Evolutionary conservation across 2,329 filamentous ascomycete genomes (phyloP), one percentile per base, ranked within the genome.

Genomic region (Cordyceps militaris): DNA sequence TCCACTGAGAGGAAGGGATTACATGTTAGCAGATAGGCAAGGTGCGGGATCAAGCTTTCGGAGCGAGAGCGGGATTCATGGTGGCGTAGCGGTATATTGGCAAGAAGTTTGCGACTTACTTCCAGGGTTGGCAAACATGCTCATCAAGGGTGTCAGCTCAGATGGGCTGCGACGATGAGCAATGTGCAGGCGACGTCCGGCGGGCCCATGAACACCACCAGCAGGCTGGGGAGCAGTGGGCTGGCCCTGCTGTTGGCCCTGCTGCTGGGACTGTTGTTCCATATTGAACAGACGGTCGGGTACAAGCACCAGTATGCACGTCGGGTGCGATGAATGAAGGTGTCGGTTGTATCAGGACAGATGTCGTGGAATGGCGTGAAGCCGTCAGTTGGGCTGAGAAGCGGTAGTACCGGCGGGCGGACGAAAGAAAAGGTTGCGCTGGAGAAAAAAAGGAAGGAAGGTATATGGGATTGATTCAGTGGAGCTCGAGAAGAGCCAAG

Each of bases 101-200:
- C 16, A 47, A 42, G 16, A 38, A 34, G 36, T 13, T 48, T 54
- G 53, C 42, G 58, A 81, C 83, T 81, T 78, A 87, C 84, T 85
- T 73, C 78, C 79, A 64, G 81, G 80, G 63, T 81, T 83, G 63
- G 79, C 74, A 74, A 83, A 91, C 90, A 85, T 90, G 91, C 91
- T 96, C 89, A 97, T 95, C 74, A 97, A 79, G 63, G 93, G 94
- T 60, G 93, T 97, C 74, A 97, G 81, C 81, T 97, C 94, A 66
- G 94, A 97, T 64, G 93, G 94, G 77, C 91, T 97, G 75, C 93
- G 87, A 71, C 93, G 88, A 79, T 97, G 93, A 69, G 93, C 93
- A 76, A 97, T 97, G 79, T 97, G 92, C 73, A 97, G 84, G 73
- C 92, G 88, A 71, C 93, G 91, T 70, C 91, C 91, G 71, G 87